These are phyloP conservation scores for Cystofilobasidium macerans DNA, from an alignment of 768 basidiomycete species.

Conservation along the genomic window DNA sequence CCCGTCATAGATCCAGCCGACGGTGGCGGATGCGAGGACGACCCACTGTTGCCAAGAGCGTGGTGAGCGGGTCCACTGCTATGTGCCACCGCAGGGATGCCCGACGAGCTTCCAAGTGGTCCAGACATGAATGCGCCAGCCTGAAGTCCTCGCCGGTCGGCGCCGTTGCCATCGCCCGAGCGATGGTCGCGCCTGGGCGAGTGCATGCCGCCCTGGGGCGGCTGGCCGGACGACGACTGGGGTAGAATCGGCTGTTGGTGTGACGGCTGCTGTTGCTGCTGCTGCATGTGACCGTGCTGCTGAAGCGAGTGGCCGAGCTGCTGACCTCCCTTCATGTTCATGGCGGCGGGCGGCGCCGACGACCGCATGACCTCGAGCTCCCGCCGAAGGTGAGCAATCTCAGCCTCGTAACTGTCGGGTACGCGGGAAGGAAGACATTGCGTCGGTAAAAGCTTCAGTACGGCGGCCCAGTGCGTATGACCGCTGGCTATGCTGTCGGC, in stretches of 20 bases:
- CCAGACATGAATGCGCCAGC: slow-evolving; percentile 2
- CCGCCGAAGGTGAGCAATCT: slow-evolving; percentile 57
- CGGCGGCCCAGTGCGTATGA: too few species aligned
- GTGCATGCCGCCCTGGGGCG: not conserved
- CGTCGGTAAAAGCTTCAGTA: not conserved
- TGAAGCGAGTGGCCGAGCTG: too few species aligned
- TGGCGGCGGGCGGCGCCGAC: not conserved
- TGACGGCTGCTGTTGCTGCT: not conserved
- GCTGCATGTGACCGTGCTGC: slow-evolving; percentile 16
- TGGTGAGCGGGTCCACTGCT: too few species aligned
- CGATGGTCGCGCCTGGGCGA: slow-evolving; percentile 1
- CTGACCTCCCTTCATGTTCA: too few species aligned
- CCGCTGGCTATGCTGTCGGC: too few species aligned
- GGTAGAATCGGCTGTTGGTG: slow-evolving; percentile 4
- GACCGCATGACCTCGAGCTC: slow-evolving; percentile 46
- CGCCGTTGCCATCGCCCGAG: too few species aligned
- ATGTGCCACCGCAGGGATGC: too few species aligned
- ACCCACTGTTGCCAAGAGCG: too few species aligned
- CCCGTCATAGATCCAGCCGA: not conserved
- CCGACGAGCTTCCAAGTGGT: not conserved
- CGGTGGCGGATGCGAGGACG: not conserved
- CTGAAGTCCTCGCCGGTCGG: not conserved
- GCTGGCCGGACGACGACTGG: not conserved
- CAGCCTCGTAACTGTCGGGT: slow-evolving; percentile 60
- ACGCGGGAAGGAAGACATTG: not conserved